Conservation (phyloP, 139 green algal species). For the Volvox africanus region DNA sequence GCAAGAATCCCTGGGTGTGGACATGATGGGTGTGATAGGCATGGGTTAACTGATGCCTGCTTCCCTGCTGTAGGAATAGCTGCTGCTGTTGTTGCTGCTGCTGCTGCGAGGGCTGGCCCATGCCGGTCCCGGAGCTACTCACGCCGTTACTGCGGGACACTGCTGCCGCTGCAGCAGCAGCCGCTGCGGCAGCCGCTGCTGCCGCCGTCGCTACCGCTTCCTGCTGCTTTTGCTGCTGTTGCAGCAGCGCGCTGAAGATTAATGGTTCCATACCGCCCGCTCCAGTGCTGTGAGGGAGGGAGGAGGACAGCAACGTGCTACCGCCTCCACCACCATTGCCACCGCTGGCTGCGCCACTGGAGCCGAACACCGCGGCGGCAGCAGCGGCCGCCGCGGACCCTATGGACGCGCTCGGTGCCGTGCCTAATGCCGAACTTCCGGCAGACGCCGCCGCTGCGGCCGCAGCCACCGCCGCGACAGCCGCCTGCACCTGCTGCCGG, state of each 20-base stretch:
- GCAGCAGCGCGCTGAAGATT: not conserved
- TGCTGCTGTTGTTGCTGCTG: constrained; percentile 9
- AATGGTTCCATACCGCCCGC: not conserved
- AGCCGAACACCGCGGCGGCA: constrained; percentile 8
- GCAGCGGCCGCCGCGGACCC: constrained; percentile 22
- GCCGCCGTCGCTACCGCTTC: not conserved
- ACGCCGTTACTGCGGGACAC: not conserved
- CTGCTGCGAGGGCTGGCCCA: not conserved
- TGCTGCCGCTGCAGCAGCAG: constrained; percentile 1
- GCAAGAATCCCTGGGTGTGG: not conserved
- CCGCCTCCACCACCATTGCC: not conserved
- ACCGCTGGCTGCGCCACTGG: not conserved
- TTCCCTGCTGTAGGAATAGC: not conserved
- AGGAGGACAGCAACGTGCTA: not conserved
- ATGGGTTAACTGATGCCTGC: not conserved
- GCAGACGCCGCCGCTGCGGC: constrained; percentile 11
- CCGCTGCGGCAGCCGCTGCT: constrained; percentile 3
- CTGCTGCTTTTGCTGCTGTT: constrained; percentile 37
- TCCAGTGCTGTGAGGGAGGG: not conserved
- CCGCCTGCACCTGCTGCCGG: constrained; percentile 1
- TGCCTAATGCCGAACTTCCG: not conserved
- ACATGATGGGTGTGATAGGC: not conserved
- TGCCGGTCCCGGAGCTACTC: not conserved
- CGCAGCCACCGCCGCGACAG: not conserved
- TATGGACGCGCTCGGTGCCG: not conserved